Percentiles rank a stretch among this genome's conserved stretches.
Conservation (phyloP, 139 green algal species). For the Pedinophyceae sp. region DNA sequence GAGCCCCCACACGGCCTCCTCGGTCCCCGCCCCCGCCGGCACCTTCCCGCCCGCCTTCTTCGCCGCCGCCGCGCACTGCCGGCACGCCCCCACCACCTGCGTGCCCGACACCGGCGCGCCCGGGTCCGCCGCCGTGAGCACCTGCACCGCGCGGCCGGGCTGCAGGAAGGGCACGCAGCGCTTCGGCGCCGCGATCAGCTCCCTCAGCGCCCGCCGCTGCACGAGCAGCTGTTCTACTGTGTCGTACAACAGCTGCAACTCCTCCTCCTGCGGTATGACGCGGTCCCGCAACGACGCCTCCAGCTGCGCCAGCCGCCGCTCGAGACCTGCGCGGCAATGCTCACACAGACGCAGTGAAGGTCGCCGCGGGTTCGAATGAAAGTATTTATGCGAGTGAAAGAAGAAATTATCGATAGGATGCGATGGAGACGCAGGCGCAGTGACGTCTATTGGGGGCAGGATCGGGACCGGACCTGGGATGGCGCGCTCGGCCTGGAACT, state of each 20-base stretch:
- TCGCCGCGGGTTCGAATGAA: too few relatives aligned
- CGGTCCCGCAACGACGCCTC: too few relatives aligned
- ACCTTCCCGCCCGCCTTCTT: background rate
- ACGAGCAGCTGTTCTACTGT: constrained; percentile 21
- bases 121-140: constrained; percentile 21
- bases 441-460: too few relatives aligned
- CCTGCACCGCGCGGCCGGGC: constrained; percentile 48
- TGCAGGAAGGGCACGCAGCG: constrained; percentile 66
- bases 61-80: constrained; percentile 3
- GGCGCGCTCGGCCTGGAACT: constrained; percentile 43
- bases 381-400: too few relatives aligned
- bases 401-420: too few relatives aligned
- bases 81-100: background rate
- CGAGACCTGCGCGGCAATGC: too few relatives aligned
- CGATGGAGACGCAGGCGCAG: too few relatives aligned
- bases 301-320: too few relatives aligned
- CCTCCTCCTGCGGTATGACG: constrained; percentile 6
- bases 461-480: too few relatives aligned
- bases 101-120: background rate
- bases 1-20: constrained; percentile 45
- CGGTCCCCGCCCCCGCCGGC: constrained; percentile 6
- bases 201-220: constrained; percentile 15
- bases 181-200: constrained; percentile 18
- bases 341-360: too few relatives aligned
- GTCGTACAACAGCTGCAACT: constrained; percentile 20